Evolutionary conservation across 768 basidiomycete genomes (phyloP), one percentile per base, ranked within the genome.

Genomic region (Porpolomopsis calyptriformis): DNA sequence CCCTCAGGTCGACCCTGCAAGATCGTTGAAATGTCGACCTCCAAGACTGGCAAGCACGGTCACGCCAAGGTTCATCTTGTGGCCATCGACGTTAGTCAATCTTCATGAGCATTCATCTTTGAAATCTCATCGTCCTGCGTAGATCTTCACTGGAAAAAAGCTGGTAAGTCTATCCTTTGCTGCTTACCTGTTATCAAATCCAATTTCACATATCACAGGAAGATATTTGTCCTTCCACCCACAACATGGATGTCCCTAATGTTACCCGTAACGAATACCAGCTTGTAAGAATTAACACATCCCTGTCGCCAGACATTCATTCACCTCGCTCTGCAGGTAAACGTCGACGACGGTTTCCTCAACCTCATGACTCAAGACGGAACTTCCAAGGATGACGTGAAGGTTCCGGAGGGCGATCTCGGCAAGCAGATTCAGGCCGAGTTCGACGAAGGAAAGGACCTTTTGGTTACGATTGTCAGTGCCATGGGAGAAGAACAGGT

Each of bases 131-230:
- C 37, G 34, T 18, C 49, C 14, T 33, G 47, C 43, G 50, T 60
- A 96, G 94, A 98, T 99, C 70, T 99, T 99, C 78, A 99, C 94
- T 53, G 79, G 79, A 58, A 96, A 96, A 78, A 99, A 99, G 76
- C 59, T 92, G 68, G 93, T 84, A 58, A 66, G 82, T 72, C 54
- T 52, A 25, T 53, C 35, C 12, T 53, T 24, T 24, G 23, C 27
- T 36, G 10, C 34, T 36, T 37, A 36, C 40, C 29, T 24, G n/a
- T 49, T 50, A 40, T 14, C 52, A 20, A 20, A 19, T 9, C 14
- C 5, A 4, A 18, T 9, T 43, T 52, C 24, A 46, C 48, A 26
- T n/a, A n/a, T n/a, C n/a, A 68, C 62, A 89, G 85, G 88, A 91
- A 78, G 88, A 89, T 76, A 87, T 91, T 66, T 88, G 64, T 57